Evolutionary conservation across 495 filamentous ascomycete species (phyloP), one percentile per base, ranked within the genome.

Genomic region (Beverwykella pulmonaria): DNA sequence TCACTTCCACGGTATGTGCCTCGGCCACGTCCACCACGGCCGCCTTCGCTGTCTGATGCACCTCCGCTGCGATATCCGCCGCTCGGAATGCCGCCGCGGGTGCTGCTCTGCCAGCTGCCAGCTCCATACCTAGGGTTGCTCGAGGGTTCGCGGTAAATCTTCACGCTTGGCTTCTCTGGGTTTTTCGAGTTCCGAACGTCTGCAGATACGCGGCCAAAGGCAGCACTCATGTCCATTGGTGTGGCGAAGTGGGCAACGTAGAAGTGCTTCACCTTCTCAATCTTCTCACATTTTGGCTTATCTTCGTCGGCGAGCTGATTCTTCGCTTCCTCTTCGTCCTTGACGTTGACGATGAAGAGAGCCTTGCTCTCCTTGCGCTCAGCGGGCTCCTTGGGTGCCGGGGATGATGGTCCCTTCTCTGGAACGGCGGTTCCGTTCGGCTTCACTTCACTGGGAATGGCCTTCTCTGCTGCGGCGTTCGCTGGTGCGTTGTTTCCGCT

Each of bases 231-330:
- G 25, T 94, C 89, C 68, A 95, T 91, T 0, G 81, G 72, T 19
- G 81, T 89, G 50, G 86, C 81, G 80, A 97, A 97, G 29, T 90
- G 87, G 19, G 88, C 92, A 39, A 96, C 87, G 74, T 88, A 89
- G 79, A 90, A 92, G 54, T 81, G 84, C 67, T 86, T 86, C 23
- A 83, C 87, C 69, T 88, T 90, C 53, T 96, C 91, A 47, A 97
- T 83, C 75, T 89, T 87, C 46, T 79, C 59, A 57, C 96, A 88
- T 77, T 93, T 96, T 12, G 80, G 71, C 75, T 86, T 88, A 73
- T 96, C 91, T 65, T 95, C 91, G 14, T 95, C 87, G 4, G 84
- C 75, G 70, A 99, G 91, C 5, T 93, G 81, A 32, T 90, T 86
- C 34, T 88, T 89, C 6, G 89, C 87, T 22, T 88, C 89, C 26